phyloP scores from a whole-genome alignment of 192 early-diverging fungal species.

The Oehlia diaphana region DNA sequence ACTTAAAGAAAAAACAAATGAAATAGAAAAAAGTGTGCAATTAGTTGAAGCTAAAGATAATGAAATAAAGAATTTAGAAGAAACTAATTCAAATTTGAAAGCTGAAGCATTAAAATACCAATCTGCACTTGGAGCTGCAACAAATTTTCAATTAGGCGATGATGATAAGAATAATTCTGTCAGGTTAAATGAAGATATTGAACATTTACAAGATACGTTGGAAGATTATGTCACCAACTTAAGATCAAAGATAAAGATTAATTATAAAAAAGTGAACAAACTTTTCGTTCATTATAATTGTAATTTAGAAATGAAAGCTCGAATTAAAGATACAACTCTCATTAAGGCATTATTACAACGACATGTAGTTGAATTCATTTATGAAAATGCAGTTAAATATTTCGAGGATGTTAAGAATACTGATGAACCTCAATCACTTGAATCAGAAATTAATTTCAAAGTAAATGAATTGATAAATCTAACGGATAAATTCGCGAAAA shows the following conservation, averaged over 20 bases:
- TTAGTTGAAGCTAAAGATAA: background rate
- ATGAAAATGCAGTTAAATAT: background rate
- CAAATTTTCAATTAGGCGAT: background rate
- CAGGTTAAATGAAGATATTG: background rate
- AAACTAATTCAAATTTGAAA: background rate
- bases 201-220: background rate
- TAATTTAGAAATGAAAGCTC: background rate
- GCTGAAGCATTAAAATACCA: conserved; percentile 13
- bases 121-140: background rate
- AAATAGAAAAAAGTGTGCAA: background rate
- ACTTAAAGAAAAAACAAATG: no score
- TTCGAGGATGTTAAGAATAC: background rate
- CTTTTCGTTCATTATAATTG: background rate
- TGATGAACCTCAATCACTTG: background rate
- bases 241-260: background rate
- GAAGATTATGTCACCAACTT: background rate
- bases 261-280: background rate
- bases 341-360: background rate
- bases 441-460: background rate
- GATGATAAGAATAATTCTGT: conserved; percentile 11
- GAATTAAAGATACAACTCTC: background rate
- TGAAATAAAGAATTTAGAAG: no score
- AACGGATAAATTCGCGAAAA: background rate
- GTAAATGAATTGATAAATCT: background rate
- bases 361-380: background rate